Evolutionary conservation across 495 filamentous ascomycete species (phyloP), one percentile per base, ranked within the genome.

Genomic region (Penicillium paradoxum): DNA sequence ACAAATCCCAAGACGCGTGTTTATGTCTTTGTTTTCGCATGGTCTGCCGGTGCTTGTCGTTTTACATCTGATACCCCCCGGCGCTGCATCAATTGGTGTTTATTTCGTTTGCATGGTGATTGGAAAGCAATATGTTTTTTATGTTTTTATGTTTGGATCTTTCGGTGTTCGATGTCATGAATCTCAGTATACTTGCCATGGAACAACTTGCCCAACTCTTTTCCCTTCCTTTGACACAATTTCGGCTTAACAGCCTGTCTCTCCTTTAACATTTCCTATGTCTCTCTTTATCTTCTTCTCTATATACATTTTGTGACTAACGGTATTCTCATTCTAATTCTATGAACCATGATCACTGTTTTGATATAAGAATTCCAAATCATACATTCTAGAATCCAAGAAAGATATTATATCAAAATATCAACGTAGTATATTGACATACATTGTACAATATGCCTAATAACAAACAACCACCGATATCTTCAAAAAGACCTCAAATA

Each of bases 81-180:
- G 60, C 60, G 63, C 63, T 62, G 51, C 58, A 56, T 65, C 41
- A 53, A 44, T 49, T 63, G 54, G 37, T 42, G 48, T 45, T 25
- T 42, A 45, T 49, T 54, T 55, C 46, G 25, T 43, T 54, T 59
- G 55, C 52, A 59, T 59, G 34, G 41, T 46, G 45, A 41, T 44
- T 41, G 39, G 29, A 47, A n/a, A 51, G 40, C 36, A 39, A 39
- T 39, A n/a, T 52, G 51, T 32, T 22, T 32, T 19, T 3, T 49
- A 32, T 29, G 14, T 14, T 45, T 32, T 64, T 45, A 19, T 45
- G 51, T 40, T 49, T 38, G 24, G 21, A 27, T 48, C 8, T 22
- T 22, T 32, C 40, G 9, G 18, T 19, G 34, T 37, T 25, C 40
- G 52, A 49, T 53, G 50, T 64, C 30, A 41, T 37, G 29, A 49